Base-by-base conservation (phyloP, 768 basidiomycete genomes). In the Tylopilus felleus region DNA sequence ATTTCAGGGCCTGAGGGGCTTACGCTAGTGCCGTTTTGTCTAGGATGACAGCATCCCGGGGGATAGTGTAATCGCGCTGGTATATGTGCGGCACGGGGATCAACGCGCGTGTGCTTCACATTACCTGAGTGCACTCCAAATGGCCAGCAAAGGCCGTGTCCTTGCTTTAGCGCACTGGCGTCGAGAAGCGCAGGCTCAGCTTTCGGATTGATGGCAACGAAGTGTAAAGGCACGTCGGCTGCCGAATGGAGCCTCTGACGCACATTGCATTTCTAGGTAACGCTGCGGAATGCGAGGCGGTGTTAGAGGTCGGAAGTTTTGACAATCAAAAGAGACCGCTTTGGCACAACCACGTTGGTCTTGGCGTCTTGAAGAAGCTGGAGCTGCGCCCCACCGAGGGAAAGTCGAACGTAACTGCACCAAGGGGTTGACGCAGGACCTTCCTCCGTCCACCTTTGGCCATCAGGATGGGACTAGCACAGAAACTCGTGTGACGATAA, bases 21-120 rank as follows among this genome's bases (percentile, higher is more conserved):
- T 52, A 49, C 50, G 50, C 64, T 60, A 47, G 60, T 48, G 55
- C 59, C 40, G 13, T 48, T 62, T 68, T 60, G 47, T 47, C 45
- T 6, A 40, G 40, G 44, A 54, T 67, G 57, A 61, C 68, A 69
- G 63, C 66, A 69, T 69, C 60, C 66, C 65, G 67, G 42, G 35
- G 22, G 55, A 57, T 28, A 45, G 48, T 51, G 36, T 49, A 40
- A 54, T 55, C 47, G 41, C 23, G 49, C 48, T 49, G 47, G 59
- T 49, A 47, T 49, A 55, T 60, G 47, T 46, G 60, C 35, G 56
- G 12, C 48, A 65, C 66, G 65, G 65, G 60, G 55, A 63, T 68
- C 61, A 66, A 68, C n/a, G 8, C 39, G 49, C 22, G 29, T 53
- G 62, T 50, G 23, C 45, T 58, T 54, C 53, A 61, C 56, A 47